These are phyloP conservation scores for Solanum boliviense DNA, from an alignment of 257 asterid genomes.

Conservation along the genomic window DNA sequence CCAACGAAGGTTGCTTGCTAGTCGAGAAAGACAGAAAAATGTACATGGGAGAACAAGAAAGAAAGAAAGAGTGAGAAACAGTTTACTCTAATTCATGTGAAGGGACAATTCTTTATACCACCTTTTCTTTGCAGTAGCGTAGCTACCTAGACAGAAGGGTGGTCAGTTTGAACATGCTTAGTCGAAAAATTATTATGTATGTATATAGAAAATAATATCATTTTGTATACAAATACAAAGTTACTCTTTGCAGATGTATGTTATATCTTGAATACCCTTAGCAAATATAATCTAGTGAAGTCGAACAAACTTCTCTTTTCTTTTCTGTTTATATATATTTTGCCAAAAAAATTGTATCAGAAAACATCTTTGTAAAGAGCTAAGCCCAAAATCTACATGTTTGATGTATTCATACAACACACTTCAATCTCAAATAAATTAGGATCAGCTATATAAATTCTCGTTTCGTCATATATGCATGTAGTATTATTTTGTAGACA, in stretches of 20 bases:
- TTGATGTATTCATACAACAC: not conserved
- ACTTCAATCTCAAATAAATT: too few species aligned
- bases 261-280: not conserved
- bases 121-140: not conserved
- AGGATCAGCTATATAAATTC: too few species aligned
- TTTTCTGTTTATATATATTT: not conserved
- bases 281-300: not conserved
- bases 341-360: not conserved
- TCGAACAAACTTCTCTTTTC: not conserved
- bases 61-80: not conserved
- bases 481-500: too few species aligned
- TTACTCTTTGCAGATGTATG: not conserved
- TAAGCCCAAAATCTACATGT: not conserved
- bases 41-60: not conserved
- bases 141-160: not conserved
- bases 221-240: not conserved
- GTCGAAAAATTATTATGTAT: not conserved
- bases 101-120: not conserved
- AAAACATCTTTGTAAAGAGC: not conserved
- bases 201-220: not conserved
- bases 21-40: not conserved
- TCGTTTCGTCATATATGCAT: too few species aligned
- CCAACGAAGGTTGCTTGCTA: not conserved
- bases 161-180: not conserved
- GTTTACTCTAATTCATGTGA: not conserved